Base-by-base conservation (phyloP, 2,329 filamentous ascomycete genomes). In the Aspergillus proliferans region DNA sequence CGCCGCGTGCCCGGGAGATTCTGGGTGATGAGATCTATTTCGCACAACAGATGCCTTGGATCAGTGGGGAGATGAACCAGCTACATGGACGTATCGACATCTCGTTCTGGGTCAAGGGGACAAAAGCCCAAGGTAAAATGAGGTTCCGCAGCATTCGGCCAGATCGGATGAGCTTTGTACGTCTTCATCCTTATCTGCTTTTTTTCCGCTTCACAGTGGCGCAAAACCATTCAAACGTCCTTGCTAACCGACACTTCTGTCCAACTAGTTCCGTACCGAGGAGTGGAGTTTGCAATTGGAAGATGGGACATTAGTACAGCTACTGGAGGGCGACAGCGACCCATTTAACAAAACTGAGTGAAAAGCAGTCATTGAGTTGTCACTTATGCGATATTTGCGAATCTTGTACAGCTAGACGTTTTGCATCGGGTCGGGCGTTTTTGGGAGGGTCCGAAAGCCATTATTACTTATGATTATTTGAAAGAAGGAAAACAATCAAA, bases 1-100 rank as follows among this genome's bases (percentile, higher is more conserved):
- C 86, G 49, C 74, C 81, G 2, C 73, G 76, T 51, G 93, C 90
- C 42, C 83, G 91, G 62, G 84, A 83, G 49, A 74, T 85, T 42
- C 80, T 98, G 24, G 93, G 93, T 55, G 88, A 96, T 69, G 85
- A 92, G 72, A 85, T 93, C 63, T 89, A 89, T 71, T 92, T 91
- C 71, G 79, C 81, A 58, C 78, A 82, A 64, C 80, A 85, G 70
- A 86, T 92, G 64, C 88, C 88, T 41, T 92, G 87, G 87, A 91
- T 93, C 62, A 76, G 80, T 61, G 88, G 88, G 52, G 84, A 89
- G 74, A 87, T 98, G 79, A 94, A 96, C 73, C 92, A 95, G 76
- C 72, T 97, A 67, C 89, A 92, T 71, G 93, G 93, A 21, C 78
- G 83, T 60, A 95, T 98, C 67, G 79, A 97, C 76, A 88, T 98